These are phyloP conservation scores for Lepraria neglecta DNA, from an alignment of 495 filamentous ascomycete species.

Conservation along the genomic window DNA sequence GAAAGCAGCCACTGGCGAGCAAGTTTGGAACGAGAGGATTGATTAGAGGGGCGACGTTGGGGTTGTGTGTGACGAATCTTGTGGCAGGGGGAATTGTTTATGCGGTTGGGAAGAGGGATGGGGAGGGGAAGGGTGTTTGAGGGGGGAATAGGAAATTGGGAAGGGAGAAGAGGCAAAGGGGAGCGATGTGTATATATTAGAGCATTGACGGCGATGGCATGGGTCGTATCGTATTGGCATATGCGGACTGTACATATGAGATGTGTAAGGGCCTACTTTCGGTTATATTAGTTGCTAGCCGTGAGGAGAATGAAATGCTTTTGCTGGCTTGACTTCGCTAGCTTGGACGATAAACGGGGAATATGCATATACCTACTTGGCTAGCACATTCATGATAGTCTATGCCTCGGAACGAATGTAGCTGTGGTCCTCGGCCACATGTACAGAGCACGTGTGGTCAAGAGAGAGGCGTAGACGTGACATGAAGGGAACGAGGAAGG, in stretches of 20 bases:
- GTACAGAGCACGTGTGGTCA: neutral
- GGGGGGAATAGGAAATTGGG: neutral
- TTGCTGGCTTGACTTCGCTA: neutral
- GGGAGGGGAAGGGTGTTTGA: conserved; percentile 1
- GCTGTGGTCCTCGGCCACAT: neutral
- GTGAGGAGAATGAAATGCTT: neutral
- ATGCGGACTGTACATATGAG: conserved; percentile 5
- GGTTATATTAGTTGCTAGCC: neutral
- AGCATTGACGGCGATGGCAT: neutral
- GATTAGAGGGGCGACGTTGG: conserved; percentile 66
- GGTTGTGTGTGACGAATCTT: conserved; percentile 61
- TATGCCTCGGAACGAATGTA: too few relatives aligned
- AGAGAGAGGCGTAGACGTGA: neutral
- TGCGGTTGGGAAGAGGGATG: conserved; percentile 48
- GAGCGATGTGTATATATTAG: neutral
- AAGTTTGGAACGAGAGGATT: conserved; percentile 63
- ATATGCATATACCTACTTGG: neutral
- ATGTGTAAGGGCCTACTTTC: neutral
- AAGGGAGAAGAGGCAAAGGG: neutral
- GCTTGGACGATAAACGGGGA: neutral
- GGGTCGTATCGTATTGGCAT: neutral
- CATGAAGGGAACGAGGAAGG: neutral
- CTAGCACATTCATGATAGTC: too few relatives aligned
- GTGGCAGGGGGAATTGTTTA: conserved; percentile 67
- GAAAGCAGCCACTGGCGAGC: conserved; percentile 53